Conservation (phyloP, 1,139 yeast species). For the Diutina pseudorugosa region DNA sequence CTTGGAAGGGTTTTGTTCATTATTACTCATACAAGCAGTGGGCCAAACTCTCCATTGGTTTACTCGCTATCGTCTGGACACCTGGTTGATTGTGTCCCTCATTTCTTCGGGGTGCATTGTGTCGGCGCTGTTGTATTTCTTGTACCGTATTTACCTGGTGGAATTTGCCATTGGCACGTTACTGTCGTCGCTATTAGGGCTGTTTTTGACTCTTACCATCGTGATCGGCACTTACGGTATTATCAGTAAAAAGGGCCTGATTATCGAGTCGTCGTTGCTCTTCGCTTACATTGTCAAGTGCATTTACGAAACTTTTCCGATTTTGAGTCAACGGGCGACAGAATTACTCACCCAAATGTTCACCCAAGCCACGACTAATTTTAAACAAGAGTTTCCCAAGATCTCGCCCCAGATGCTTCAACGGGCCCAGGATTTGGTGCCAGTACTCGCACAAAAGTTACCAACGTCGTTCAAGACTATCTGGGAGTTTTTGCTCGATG, state of each 20-base stretch:
- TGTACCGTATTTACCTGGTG: slow-evolving; percentile 73
- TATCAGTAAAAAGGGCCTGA: slow-evolving; percentile 72
- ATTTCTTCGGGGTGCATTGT: slow-evolving; percentile 65
- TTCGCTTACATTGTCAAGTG: slow-evolving; percentile 89
- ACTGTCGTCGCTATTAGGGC: slow-evolving; percentile 77
- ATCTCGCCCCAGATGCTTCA: slow-evolving; percentile 29
- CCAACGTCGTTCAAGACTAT: slow-evolving; percentile 53
- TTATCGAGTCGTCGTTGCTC: slow-evolving; percentile 74
- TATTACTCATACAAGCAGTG: slow-evolving; percentile 77
- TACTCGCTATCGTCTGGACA: slow-evolving; percentile 53
- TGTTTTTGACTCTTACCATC: slow-evolving; percentile 63
- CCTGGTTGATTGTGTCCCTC: slow-evolving; percentile 71
- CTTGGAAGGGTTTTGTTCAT: slow-evolving; percentile 85
- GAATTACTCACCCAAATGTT: slow-evolving; percentile 25
- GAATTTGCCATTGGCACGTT: slow-evolving; percentile 59
- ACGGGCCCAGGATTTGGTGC: slow-evolving; percentile 29
- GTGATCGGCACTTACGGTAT: slow-evolving; percentile 79
- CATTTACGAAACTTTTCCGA: slow-evolving; percentile 82
- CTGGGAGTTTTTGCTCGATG: slow-evolving; percentile 55
- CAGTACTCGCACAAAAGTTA: slow-evolving; percentile 39
- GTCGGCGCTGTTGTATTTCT: slow-evolving; percentile 64
- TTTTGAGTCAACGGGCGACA: slow-evolving; percentile 45
- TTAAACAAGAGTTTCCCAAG: slow-evolving; percentile 27
- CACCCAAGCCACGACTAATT: slow-evolving; percentile 24
- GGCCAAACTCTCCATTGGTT: slow-evolving; percentile 78